phyloP scores from a whole-genome alignment of 176 grass and related monocot genomes.

The Melocanna baccifera region DNA sequence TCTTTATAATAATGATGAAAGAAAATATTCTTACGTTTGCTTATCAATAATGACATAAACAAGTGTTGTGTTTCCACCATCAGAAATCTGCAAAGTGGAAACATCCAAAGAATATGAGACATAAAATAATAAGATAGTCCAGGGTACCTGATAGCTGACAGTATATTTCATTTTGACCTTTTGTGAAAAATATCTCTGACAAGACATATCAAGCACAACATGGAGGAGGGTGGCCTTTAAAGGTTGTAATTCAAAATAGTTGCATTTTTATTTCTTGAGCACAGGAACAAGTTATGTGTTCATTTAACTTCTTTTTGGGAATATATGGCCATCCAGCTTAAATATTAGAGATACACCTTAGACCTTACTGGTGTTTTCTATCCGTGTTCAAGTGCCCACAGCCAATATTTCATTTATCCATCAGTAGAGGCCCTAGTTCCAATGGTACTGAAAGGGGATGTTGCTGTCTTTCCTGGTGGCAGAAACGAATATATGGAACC shows the following conservation, averaged over 20 bases:
- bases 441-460: background rate
- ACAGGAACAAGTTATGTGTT: background rate
- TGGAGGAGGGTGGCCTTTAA: background rate
- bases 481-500: background rate
- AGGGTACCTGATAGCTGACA: background rate
- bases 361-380: background rate
- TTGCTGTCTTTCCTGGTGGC: background rate
- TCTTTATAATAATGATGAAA: background rate
- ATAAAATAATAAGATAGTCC: background rate
- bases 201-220: background rate
- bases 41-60: conserved; percentile 55
- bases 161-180: background rate
- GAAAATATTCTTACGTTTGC: conserved; percentile 27
- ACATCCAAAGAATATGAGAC: background rate
- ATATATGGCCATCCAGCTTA: background rate
- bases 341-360: background rate
- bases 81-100: conserved; percentile 30
- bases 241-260: background rate
- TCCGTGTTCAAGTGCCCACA: background rate
- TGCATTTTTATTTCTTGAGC: background rate
- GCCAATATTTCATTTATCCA: background rate
- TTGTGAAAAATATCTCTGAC: background rate
- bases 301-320: background rate
- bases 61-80: conserved; percentile 45
- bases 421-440: background rate